These are phyloP conservation scores for Apophysomyces elegans DNA, from an alignment of 371 early-diverging fungal genomes.

Conservation along the genomic window DNA sequence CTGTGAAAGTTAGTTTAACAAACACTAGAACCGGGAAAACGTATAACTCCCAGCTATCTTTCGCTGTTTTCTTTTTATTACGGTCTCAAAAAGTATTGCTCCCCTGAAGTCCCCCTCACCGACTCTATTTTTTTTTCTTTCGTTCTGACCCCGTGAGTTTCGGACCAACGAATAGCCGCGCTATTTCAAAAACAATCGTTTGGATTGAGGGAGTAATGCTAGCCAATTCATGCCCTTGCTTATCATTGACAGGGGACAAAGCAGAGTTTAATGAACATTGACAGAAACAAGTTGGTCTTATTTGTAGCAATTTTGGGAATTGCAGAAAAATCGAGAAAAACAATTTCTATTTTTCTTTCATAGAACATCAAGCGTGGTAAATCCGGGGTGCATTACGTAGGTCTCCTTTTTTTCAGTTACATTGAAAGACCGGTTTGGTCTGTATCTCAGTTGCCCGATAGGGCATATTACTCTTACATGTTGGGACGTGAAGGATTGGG, in stretches of 20 bases:
- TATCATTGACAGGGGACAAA: background rate
- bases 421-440: background rate
- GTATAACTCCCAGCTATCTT: background rate
- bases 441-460: constrained; percentile 9
- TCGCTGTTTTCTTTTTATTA: background rate
- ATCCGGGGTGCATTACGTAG: constrained; percentile 3
- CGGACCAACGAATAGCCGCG: constrained; percentile 6
- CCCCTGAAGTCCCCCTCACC: constrained; percentile 4
- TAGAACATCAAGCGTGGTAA: constrained; percentile 4
- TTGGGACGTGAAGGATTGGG: background rate
- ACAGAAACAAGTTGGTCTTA: background rate
- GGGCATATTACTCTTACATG: constrained; percentile 5
- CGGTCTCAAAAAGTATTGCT: background rate
- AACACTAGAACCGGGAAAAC: background rate
- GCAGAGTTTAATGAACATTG: background rate
- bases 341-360: background rate
- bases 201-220: background rate
- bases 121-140: background rate
- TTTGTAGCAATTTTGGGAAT: background rate
- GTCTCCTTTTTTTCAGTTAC: background rate
- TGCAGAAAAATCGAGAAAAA: background rate
- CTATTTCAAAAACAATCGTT: background rate
- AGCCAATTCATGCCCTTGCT: background rate
- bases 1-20: too few species aligned
- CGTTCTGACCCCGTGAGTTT: background rate